Percentiles rank a stretch among this genome's conserved stretches.
Evolutionary conservation across 2,329 filamentous ascomycete genomes (phyloP).

Genomic region (Aspergillus sp.): DNA sequence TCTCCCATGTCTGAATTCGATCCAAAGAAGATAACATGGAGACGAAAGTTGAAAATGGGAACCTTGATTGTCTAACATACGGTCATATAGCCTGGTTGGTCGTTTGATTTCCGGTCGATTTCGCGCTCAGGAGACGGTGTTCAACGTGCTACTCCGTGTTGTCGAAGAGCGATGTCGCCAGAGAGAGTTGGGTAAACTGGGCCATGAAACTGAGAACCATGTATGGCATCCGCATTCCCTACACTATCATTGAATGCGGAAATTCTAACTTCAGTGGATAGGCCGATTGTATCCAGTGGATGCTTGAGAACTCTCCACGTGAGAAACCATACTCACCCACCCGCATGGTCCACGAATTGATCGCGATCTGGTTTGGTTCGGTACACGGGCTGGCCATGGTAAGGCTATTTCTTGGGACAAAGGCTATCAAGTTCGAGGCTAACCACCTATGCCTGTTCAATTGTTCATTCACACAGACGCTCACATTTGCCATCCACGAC

Average conservation of each 20-base stretch:
- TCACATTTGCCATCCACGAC: conserved; percentile 1
- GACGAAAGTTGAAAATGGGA: too few species aligned
- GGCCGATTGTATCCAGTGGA: conserved; percentile 1
- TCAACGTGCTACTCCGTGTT: background rate
- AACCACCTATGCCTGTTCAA: background rate
- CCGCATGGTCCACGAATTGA: background rate
- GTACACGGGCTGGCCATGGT: background rate
- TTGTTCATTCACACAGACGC: background rate
- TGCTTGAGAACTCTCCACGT: background rate
- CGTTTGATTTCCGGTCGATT: background rate
- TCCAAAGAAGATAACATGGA: background rate
- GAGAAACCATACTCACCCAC: background rate
- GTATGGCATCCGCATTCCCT: background rate
- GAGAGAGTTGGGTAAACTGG: background rate
- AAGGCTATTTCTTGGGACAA: background rate
- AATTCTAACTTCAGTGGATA: background rate
- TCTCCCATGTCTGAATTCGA: background rate
- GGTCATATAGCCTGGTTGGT: background rate
- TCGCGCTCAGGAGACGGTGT: background rate
- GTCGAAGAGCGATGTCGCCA: background rate
- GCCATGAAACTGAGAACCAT: background rate
- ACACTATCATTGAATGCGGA: background rate
- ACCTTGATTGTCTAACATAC: background rate
- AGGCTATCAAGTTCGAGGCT: background rate
- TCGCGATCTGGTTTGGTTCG: conserved; percentile 1